Conservation (phyloP, 495 filamentous ascomycete genomes). For the Bacidia rubella region DNA sequence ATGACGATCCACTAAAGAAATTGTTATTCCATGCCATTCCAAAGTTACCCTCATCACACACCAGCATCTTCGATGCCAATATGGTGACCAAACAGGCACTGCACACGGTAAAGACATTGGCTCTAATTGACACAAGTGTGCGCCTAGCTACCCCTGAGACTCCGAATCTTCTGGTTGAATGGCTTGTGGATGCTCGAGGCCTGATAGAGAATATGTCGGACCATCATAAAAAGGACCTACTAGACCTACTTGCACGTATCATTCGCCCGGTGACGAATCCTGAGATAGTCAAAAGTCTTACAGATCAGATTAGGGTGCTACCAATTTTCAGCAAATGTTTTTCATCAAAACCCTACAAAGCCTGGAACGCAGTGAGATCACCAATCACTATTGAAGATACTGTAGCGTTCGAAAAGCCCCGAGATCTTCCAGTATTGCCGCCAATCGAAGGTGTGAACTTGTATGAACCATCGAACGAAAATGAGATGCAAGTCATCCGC, state of each 20-base stretch:
- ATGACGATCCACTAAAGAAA: too few relatives aligned
- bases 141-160: background rate
- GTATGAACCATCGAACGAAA: background rate
- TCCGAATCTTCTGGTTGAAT: background rate
- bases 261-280: background rate
- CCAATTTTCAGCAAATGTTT: slow-evolving; percentile 9
- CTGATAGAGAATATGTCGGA: background rate
- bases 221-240: background rate
- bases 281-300: background rate
- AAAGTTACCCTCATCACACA: too few relatives aligned
- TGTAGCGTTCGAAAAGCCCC: background rate
- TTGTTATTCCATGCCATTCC: too few relatives aligned
- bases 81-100: background rate
- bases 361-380: background rate
- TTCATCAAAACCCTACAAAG: slow-evolving; percentile 2
- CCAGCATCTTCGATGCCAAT: background rate
- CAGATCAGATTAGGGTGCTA: slow-evolving; percentile 2
- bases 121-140: background rate
- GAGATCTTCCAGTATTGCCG: slow-evolving; percentile 6
- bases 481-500: slow-evolving; percentile 1
- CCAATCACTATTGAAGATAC: background rate
- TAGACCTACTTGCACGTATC: slow-evolving; percentile 5
- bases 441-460: slow-evolving; percentile 7
- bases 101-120: background rate
- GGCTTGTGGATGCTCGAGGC: slow-evolving; percentile 4